Evolutionary conservation across 257 asterid genomes (phyloP), one percentile per base, ranked within the genome.

Genomic region (Jacaranda copaia): DNA sequence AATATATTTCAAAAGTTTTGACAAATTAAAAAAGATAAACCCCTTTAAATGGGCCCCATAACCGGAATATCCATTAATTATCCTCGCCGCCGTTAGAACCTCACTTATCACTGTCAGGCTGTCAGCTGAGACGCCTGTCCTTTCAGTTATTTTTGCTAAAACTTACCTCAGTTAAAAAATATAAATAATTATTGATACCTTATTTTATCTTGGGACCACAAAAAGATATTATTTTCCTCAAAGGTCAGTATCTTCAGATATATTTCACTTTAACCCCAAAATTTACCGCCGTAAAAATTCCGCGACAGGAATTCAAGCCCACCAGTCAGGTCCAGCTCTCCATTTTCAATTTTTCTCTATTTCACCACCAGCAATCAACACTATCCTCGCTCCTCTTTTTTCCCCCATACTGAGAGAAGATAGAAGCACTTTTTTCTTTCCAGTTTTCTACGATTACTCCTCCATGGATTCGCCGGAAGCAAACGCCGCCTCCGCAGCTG

Each of bases 401-500:
- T 56, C 46, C 36, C 39, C 72, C 9, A 51, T 20, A 61, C 15
- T 18, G 42, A 70, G 51, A 68, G 55, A 61, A 51, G 76, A 51
- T 25, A 25, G 32, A 25, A 25, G 32, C 1, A 25, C 2, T 25
- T 2, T 46, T 48, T 40, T 40, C 45, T 42, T 42, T 42, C 46
- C 71, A 9, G 74, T 64, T 75, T 63, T 57, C 77, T 77, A n/a
- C 58, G 53, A 52, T 49, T n/a, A 11, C 62, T 51, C 56, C 55
- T 19, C 89, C 74, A 91, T 89, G 97, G 92, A 91, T 59, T 88
- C 96, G 70, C 94, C 94, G 79, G 90, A 68, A 39, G 79, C 81
- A 74, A 74, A 76, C 79, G n/a, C 75, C 75, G 76, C 87, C 13
- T 80, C 97, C 65, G 85, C 91, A 16, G 92, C 98, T 9, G 89